Percentiles rank a stretch among this genome's conserved stretches.
These are phyloP conservation scores for Cornus florida DNA, from an alignment of 148 eudicot species.

Conservation along the genomic window DNA sequence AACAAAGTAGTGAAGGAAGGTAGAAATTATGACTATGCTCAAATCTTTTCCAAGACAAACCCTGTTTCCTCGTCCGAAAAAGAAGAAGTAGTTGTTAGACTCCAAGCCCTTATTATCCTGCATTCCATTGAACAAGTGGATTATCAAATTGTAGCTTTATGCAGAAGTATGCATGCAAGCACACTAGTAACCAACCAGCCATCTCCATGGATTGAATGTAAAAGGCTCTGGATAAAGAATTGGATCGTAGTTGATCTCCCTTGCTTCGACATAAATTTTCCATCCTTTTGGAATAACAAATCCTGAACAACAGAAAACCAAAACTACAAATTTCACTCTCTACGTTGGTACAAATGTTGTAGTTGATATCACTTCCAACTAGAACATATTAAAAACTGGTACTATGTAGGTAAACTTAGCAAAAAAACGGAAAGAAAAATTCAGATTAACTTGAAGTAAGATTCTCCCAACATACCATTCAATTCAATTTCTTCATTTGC, in stretches of 20 bases:
- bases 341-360: too few species aligned
- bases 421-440: neutral
- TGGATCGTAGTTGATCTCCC: constrained; percentile 84
- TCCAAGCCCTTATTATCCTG: constrained; percentile 62
- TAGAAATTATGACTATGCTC: constrained; percentile 59
- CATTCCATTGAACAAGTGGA: neutral
- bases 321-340: too few species aligned
- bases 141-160: neutral
- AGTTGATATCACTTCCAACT: too few species aligned
- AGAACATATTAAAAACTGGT: too few species aligned
- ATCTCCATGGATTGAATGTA: constrained; percentile 86
- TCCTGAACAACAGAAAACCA: constrained; percentile 37
- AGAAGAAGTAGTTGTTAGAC: constrained; percentile 48
- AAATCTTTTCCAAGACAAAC: constrained; percentile 80
- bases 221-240: constrained; percentile 67
- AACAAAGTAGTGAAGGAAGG: constrained; percentile 82
- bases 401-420: neutral
- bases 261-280: constrained; percentile 82
- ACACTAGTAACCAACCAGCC: constrained; percentile 57
- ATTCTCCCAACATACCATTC: constrained; percentile 44
- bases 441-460: neutral
- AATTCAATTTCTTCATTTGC: constrained; percentile 63
- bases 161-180: neutral
- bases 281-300: constrained; percentile 42
- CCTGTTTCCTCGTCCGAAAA: constrained; percentile 79